A percentile compares a stretch with the other conserved stretches of the same genome.
Conservation (phyloP, 148 eudicot species). For the Chenopodium formosanum region DNA sequence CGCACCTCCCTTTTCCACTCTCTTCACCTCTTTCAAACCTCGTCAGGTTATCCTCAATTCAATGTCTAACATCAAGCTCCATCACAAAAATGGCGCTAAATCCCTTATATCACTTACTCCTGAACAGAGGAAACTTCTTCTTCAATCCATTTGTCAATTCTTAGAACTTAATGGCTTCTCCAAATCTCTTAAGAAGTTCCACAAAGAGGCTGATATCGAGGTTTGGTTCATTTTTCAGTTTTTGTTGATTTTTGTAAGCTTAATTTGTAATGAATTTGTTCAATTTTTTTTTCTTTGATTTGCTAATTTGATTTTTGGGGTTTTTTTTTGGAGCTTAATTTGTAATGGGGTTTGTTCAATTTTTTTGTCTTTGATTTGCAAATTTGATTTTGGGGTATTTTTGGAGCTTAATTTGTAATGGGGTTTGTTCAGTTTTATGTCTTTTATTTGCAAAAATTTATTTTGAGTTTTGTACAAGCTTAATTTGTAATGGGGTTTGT, state of each 20-base stretch:
- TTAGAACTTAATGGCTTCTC: constrained; percentile 50
- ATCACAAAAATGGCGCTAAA: constrained; percentile 9
- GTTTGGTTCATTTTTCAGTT: constrained; percentile 22
- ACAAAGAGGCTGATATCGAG: constrained; percentile 58
- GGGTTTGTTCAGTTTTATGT: too few relatives aligned
- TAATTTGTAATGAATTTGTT: not conserved
- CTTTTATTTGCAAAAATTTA: too few relatives aligned
- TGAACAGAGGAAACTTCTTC: constrained; percentile 43
- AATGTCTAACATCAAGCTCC: constrained; percentile 25
- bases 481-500: not conserved
- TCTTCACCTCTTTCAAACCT: constrained; percentile 42
- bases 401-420: too few relatives aligned
- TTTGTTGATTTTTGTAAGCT: not conserved
- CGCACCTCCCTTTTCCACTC: constrained; percentile 15
- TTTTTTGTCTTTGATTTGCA: not conserved
- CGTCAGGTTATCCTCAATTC: constrained; percentile 51
- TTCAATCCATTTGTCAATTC: constrained; percentile 47
- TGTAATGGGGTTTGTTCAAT: not conserved
- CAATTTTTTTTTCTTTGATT: not conserved
- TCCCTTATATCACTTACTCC: constrained; percentile 18
- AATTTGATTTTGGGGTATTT: not conserved
- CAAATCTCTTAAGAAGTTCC: constrained; percentile 59
- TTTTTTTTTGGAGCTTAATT: not conserved
- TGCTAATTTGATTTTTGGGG: not conserved
- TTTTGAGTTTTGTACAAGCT: not conserved